These are phyloP conservation scores for Chalciporus pseudorubinellus DNA, from an alignment of 768 basidiomycete genomes.

Conservation along the genomic window DNA sequence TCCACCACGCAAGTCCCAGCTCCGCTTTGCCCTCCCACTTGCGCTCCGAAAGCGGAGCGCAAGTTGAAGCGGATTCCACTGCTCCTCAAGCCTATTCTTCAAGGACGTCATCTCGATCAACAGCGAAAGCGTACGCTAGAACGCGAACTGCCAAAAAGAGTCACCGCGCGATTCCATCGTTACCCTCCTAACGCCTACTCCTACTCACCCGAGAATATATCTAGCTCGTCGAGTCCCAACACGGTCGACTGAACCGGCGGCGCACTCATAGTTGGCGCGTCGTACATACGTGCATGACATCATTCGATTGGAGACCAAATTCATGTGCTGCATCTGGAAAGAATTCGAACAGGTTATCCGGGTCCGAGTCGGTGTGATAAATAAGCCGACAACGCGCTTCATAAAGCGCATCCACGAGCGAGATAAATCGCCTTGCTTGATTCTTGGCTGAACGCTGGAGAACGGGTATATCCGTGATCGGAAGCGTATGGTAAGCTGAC, in stretches of 20 bases:
- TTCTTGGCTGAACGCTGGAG: slow-evolving; percentile 46
- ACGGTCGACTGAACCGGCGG: slow-evolving; percentile 26
- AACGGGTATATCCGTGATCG: slow-evolving; percentile 33
- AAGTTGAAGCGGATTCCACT: neutral
- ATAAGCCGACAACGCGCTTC: slow-evolving; percentile 39
- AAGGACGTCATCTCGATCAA: neutral
- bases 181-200: slow-evolving; percentile 6
- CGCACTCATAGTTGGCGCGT: slow-evolving; percentile 34
- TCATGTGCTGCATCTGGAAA: slow-evolving; percentile 36
- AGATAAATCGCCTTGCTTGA: slow-evolving; percentile 58
- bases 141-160: neutral
- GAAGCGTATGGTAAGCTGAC: slow-evolving; percentile 34
- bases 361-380: slow-evolving; percentile 39
- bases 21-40: neutral
- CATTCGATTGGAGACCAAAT: no score
- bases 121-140: neutral
- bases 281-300: slow-evolving; percentile 46
- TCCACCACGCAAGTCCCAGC: no score
- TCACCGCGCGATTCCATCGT: neutral
- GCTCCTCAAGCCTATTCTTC: neutral
- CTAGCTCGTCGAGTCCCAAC: slow-evolving; percentile 45
- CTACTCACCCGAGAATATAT: slow-evolving; percentile 48
- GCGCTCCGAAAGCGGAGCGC: no score
- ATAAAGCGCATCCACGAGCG: slow-evolving; percentile 49
- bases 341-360: slow-evolving; percentile 50